These are phyloP conservation scores for Parmales sp. DNA, from an alignment of 108 stramenopile genomes.

Conservation along the genomic window DNA sequence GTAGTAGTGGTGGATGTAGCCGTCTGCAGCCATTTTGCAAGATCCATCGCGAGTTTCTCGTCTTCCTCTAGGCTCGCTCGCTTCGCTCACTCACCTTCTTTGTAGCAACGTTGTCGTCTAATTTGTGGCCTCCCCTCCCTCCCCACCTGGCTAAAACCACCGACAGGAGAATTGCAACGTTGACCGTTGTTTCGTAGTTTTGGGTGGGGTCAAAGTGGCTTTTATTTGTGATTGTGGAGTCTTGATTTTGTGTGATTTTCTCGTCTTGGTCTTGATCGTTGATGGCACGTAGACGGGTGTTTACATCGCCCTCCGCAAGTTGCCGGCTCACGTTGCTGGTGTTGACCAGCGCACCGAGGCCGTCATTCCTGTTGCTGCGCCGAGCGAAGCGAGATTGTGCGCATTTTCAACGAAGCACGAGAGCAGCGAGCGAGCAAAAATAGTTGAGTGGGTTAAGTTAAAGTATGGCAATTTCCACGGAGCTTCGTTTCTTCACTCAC, in stretches of 20 bases:
- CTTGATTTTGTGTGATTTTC: neutral
- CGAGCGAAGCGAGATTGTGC: too few species aligned
- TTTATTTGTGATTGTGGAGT: conserved; percentile 7
- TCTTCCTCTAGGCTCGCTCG: too few species aligned
- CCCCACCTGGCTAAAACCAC: conserved; percentile 76
- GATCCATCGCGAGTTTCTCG: too few species aligned
- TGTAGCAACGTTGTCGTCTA: neutral
- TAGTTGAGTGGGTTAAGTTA: too few species aligned
- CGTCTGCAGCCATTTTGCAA: too few species aligned
- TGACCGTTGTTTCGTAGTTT: conserved; percentile 23
- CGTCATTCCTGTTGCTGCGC: conserved; percentile 8
- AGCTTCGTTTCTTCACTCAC: conserved; percentile 14
- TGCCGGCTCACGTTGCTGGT: conserved; percentile 50
- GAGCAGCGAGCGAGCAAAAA: too few species aligned
- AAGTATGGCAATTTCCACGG: neutral
- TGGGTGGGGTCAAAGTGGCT: conserved; percentile 29
- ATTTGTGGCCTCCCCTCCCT: conserved; percentile 53
- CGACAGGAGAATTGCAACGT: conserved; percentile 22
- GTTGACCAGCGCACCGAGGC: conserved; percentile 40
- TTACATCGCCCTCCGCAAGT: conserved; percentile 38
- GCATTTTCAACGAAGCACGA: too few species aligned
- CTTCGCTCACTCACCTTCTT: too few species aligned
- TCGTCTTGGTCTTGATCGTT: conserved; percentile 15
- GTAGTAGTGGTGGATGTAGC: too few species aligned
- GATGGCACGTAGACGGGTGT: neutral